Evolutionary conservation across 2,329 filamentous ascomycete species (phyloP).

Genomic region (Colletotrichum costaricense): DNA sequence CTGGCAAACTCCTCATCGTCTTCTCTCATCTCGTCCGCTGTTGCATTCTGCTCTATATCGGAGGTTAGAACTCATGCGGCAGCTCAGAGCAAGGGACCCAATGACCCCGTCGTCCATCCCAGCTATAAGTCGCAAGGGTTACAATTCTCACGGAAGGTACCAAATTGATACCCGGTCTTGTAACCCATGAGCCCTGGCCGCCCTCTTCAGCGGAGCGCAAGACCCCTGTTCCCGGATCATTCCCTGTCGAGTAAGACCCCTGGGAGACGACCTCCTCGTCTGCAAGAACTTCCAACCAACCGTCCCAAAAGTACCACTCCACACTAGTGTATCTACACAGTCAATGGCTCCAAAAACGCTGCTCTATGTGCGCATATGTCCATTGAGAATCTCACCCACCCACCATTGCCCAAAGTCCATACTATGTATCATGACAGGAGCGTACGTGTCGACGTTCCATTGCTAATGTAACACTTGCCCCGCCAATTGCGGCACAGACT

Average conservation of each 20-base stretch:
- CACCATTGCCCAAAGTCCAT: not conserved
- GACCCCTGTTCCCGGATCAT: not conserved
- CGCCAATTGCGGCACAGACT: not conserved
- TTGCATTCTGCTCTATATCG: not conserved
- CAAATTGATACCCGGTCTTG: not conserved
- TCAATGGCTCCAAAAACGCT: not conserved
- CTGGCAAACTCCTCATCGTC: not conserved
- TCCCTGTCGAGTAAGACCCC: not conserved
- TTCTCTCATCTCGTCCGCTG: not conserved
- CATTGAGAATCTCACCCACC: not conserved
- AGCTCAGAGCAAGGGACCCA: not conserved
- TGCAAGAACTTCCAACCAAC: not conserved
- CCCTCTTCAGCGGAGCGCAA: not conserved
- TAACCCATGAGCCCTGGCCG: not conserved
- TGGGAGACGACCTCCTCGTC: not conserved
- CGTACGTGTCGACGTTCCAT: not conserved
- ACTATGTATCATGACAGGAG: not conserved
- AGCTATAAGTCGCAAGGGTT: not conserved
- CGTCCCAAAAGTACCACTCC: not conserved
- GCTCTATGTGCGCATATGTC: not conserved
- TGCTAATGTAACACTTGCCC: not conserved
- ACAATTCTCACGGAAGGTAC: not conserved
- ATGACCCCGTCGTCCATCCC: not conserved
- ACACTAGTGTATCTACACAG: too few species aligned
- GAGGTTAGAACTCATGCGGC: not conserved